Base-by-base conservation (phyloP, 371 early-diverging fungal species). In the Lichtheimia ramosa region DNA sequence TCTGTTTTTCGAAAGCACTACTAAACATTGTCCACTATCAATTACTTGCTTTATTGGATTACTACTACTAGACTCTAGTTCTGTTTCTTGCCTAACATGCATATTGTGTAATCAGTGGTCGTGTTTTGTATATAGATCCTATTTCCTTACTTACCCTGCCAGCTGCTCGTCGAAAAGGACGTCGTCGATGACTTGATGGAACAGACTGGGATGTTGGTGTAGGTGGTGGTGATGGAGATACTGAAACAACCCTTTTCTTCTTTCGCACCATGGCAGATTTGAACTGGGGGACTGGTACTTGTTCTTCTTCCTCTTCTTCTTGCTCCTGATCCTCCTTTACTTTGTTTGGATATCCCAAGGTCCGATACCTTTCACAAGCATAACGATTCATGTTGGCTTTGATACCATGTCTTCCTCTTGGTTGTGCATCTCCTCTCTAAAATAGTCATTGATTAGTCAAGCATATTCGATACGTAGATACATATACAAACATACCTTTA, bases 351-450 rank as follows among this genome's bases (percentile, higher is more conserved):
- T 23, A 41, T 25, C 56, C 56, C 10, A 55, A 41, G 7, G 56
- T 55, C 6, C 40, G 21, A 23, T 55, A 55, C 3, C 56, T 21
- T 24, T 55, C 56, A 55, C 42, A 55, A 15, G 56, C 56, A 43
- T 55, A 55, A 16, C 24, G 39, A 13, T 13, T 55, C 56, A 55
- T 55, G 23, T 43, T 43, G 23, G 56, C 56, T 20, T 55, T 55
- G 43, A 55, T 55, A 14, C 43, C 56, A 24, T 55, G 56, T 10
- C 56, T 16, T 16, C 56, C 56, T 15, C 3, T 43, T 6, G 56
- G 56, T 24, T 55, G 56, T 16, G 56, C 56, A 12, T 43, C 43
- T 10, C 56, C 56, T 55, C 16, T 39, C 56, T 41, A 14, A 15
- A 25, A 13, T 2, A 10, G 2, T 28, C n/a, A n/a, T n/a, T n/a